Base-by-base conservation (phyloP, 768 basidiomycete species). In the Agrocybe chaxingu region DNA sequence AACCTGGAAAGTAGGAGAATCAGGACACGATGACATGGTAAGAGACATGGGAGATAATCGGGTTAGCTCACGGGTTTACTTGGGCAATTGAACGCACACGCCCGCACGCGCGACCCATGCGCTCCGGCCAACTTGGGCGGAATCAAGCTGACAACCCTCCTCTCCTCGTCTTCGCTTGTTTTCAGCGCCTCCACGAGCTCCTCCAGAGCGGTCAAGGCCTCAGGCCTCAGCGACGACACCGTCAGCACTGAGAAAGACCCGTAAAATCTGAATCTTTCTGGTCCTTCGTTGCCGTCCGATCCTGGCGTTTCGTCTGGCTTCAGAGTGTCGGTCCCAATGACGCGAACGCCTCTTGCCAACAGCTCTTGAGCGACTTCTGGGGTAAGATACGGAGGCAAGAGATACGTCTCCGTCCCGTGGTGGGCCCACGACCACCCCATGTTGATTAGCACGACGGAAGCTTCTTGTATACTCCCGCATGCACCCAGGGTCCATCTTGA, bases 101-200 rank as follows among this genome's bases (percentile, higher is more conserved):
- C 87, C 53, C 87, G 74, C n/a, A 87, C 70, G 1, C 87, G 87
- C 10, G 84, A 83, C 4, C 84, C 87, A 60, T 90, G 87, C 19
- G 76, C 73, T 1, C 73, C 77, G 4, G 67, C 68, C n/a, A 89
- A 47, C 19, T 71, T 80, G 45, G 89, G 61, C 0, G 87, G 87
- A 35, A 82, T 60, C 47, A 89, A 59, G 47, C 77, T 80, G 33
- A 85, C 78, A 47, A 73, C 67, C 61, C 70, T 74, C 16, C 66
- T 62, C 30, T 38, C 37, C 7, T 24, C 42, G 12, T 13, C 44
- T 8, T 32, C 45, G 6, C 31, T 18, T 30, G 7, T 36, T 34
- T 32, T 38, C 13, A 52, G 50, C 8, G 38, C 51, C 43, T 51
- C 63, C 18, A 62, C 50, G 31, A 87, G 59, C 42, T 54, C 54